A percentile compares a stretch with the other conserved stretches of the same genome.
These are phyloP conservation scores for Bipolaris sorokiniana DNA, from an alignment of 2,329 filamentous ascomycete genomes.

Conservation along the genomic window DNA sequence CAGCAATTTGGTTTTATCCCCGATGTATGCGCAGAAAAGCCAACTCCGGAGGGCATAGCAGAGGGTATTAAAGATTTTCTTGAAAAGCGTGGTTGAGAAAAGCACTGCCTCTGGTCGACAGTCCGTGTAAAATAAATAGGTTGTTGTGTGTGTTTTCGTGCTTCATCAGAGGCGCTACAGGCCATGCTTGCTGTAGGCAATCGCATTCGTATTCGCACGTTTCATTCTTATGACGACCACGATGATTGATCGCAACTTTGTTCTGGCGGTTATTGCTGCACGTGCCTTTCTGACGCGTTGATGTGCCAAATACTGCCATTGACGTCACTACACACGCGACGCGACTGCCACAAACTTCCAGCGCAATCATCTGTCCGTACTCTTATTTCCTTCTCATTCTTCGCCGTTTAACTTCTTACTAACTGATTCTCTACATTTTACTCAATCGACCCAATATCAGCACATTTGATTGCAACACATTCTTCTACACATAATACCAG, in stretches of 20 bases:
- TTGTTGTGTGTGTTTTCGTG: neutral
- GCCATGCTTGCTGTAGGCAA: neutral
- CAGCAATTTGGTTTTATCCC: conserved; percentile 70
- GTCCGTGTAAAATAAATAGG: neutral
- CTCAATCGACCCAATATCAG: neutral
- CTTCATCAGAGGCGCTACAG: neutral
- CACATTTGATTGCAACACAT: conserved; percentile 39
- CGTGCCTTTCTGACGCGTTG: conserved; percentile 19
- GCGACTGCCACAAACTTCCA: conserved; percentile 6
- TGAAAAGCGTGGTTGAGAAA: conserved; percentile 1
- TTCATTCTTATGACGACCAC: neutral
- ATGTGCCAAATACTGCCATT: conserved; percentile 11
- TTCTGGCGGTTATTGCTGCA: conserved; percentile 3
- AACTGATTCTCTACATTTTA: neutral
- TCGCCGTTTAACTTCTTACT: neutral
- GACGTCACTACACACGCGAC: conserved; percentile 18
- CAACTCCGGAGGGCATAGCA: conserved; percentile 79
- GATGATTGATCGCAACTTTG: neutral
- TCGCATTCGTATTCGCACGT: neutral
- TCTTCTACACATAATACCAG: conserved; percentile 31
- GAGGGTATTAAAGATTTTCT: conserved; percentile 64
- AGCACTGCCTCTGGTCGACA: neutral
- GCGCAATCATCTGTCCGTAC: conserved; percentile 1
- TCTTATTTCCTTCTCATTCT: neutral
- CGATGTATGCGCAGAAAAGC: conserved; percentile 80